Percentiles rank a stretch among this genome's conserved stretches.
Conservation (phyloP, 768 basidiomycete species). For the Suillus lakei region DNA sequence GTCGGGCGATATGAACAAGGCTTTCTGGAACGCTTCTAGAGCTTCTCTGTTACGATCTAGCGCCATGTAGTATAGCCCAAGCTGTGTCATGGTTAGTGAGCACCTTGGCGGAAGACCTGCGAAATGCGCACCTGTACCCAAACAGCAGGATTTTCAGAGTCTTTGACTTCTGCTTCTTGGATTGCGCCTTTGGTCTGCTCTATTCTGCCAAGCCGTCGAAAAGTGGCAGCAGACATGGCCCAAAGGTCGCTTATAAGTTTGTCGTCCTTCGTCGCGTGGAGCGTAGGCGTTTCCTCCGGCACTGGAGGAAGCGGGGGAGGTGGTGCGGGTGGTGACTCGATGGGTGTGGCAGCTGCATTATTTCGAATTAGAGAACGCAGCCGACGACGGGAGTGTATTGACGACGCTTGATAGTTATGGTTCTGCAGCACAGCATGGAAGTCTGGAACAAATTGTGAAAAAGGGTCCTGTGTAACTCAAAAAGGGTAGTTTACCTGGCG, state of each 20-base stretch:
- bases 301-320: conserved; percentile 40
- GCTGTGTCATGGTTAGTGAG: conserved; percentile 42
- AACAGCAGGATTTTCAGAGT: conserved; percentile 85
- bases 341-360: conserved; percentile 29
- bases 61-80: conserved; percentile 75
- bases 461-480: not conserved
- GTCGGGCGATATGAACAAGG: conserved; percentile 83
- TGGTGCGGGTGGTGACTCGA: conserved; percentile 42
- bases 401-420: conserved; percentile 72
- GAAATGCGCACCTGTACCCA: conserved; percentile 84
- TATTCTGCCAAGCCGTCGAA: conserved; percentile 85
- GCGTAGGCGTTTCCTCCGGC: conserved; percentile 36
- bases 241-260: conserved; percentile 84
- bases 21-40: conserved; percentile 81
- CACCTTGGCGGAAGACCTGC: not conserved
- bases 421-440: conserved; percentile 69
- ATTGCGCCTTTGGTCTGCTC: conserved; percentile 92
- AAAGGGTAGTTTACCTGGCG: conserved; percentile 57
- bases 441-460: conserved; percentile 47
- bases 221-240: conserved; percentile 94
- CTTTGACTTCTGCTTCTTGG: conserved; percentile 91
- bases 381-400: conserved; percentile 80
- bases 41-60: conserved; percentile 64
- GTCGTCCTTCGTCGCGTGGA: conserved; percentile 57
- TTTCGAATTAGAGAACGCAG: conserved; percentile 51